Conservation (phyloP, 2,329 filamentous ascomycete genomes). For the Rhexocercosporidium sp. region DNA sequence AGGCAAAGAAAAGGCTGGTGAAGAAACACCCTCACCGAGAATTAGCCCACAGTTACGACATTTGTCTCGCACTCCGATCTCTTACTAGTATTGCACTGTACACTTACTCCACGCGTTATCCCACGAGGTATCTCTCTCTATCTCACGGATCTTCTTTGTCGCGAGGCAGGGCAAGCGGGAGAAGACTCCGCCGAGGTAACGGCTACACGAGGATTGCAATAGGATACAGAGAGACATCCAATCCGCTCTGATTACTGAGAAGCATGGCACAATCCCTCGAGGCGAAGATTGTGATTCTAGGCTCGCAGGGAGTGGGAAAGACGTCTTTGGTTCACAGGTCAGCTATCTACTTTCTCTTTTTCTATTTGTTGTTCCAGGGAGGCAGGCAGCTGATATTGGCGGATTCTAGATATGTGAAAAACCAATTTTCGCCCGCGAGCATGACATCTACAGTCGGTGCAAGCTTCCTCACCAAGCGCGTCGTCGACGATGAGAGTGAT, state of each 20-base stretch:
- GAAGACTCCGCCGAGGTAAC: background rate
- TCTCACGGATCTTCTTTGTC: background rate
- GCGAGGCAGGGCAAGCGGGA: background rate
- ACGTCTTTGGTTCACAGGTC: slow-evolving; percentile 79
- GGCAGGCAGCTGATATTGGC: slow-evolving; percentile 4
- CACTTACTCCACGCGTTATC: background rate
- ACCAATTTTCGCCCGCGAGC: slow-evolving; percentile 41
- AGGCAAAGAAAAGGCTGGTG: background rate
- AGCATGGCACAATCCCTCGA: slow-evolving; percentile 63
- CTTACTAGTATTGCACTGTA: background rate
- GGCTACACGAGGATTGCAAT: background rate
- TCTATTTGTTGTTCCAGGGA: background rate
- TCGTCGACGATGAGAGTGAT: slow-evolving; percentile 82
- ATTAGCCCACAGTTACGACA: background rate
- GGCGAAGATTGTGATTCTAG: slow-evolving; percentile 83
- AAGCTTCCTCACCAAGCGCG: slow-evolving; percentile 79
- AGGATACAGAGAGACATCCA: slow-evolving; percentile 1
- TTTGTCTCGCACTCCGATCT: background rate
- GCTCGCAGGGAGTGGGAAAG: slow-evolving; percentile 80
- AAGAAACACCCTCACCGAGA: background rate
- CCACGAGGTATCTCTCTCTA: background rate
- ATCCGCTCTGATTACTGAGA: background rate
- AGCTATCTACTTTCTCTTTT: background rate
- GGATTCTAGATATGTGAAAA: slow-evolving; percentile 61
- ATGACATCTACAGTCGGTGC: slow-evolving; percentile 73